Evolutionary conservation across 345 rosid species (phyloP).

Genomic region (Camelina hispida): DNA sequence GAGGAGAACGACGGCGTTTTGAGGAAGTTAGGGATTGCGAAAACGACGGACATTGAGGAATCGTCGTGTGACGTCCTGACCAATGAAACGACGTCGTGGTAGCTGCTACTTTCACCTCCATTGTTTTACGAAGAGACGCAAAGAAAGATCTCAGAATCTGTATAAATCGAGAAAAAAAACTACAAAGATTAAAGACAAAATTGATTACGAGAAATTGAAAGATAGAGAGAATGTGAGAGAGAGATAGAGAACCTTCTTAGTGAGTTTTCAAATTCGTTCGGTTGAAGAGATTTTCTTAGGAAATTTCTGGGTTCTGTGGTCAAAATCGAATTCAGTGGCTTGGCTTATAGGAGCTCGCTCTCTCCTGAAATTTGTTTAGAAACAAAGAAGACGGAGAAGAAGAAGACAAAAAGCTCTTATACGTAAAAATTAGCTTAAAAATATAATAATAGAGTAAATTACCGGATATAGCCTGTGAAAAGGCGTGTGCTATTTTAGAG

Average conservation of each 20-base stretch:
- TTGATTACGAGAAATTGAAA: neutral
- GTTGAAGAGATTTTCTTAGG: slow-evolving; percentile 20
- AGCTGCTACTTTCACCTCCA: slow-evolving; percentile 44
- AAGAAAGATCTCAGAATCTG: slow-evolving; percentile 6
- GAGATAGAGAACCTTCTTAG: neutral
- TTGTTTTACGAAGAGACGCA: slow-evolving; percentile 6
- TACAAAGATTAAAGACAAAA: neutral
- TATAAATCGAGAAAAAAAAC: slow-evolving; percentile 10
- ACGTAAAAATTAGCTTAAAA: neutral
- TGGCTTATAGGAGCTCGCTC: neutral
- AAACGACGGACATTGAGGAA: slow-evolving; percentile 33
- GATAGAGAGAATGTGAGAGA: neutral
- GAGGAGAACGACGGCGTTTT: slow-evolving; percentile 28
- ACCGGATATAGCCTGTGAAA: slow-evolving; percentile 36
- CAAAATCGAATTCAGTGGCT: slow-evolving; percentile 35
- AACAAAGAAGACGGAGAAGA: neutral
- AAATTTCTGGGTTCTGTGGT: slow-evolving; percentile 4
- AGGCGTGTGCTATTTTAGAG: slow-evolving; percentile 19
- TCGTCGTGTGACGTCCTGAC: slow-evolving; percentile 34
- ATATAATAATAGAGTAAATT: neutral
- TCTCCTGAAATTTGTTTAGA: slow-evolving; percentile 38
- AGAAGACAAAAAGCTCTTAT: neutral
- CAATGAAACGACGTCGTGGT: slow-evolving; percentile 43
- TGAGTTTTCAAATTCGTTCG: neutral
- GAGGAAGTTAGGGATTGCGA: slow-evolving; percentile 44